Conservation (phyloP, 768 basidiomycete species). For the Rhodotorula paludigena region DNA sequence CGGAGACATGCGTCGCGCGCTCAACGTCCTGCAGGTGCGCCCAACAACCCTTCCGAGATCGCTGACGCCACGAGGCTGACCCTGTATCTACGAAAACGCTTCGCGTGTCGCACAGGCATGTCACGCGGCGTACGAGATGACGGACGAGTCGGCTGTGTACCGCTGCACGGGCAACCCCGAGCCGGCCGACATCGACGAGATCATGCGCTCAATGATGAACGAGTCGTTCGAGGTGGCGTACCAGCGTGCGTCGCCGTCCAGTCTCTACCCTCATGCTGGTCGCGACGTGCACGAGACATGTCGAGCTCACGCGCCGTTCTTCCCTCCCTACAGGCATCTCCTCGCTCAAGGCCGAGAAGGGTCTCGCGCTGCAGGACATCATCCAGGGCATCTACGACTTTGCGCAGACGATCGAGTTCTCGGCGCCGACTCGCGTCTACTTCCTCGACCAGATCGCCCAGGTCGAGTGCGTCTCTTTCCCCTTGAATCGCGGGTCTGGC, state of each 20-base stretch:
- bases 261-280: constrained; percentile 52
- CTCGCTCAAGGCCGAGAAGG: constrained; percentile 80
- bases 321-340: constrained; percentile 63
- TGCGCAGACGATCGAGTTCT: constrained; percentile 75
- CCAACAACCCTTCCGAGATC: background rate
- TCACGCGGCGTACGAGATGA: constrained; percentile 86
- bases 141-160: constrained; percentile 86
- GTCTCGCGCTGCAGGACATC: constrained; percentile 89
- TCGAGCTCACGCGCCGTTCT: background rate
- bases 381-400: constrained; percentile 88
- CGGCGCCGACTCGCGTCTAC: constrained; percentile 79
- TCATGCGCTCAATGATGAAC: constrained; percentile 90
- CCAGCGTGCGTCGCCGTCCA: constrained; percentile 45
- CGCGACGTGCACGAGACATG: background rate
- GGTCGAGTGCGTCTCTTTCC: constrained; percentile 65
- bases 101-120: constrained; percentile 57
- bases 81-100: background rate
- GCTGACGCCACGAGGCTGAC: background rate
- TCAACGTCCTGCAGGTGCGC: constrained; percentile 78
- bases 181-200: constrained; percentile 84
- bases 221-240: constrained; percentile 93
- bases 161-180: constrained; percentile 96
- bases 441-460: constrained; percentile 88
- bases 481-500: too few relatives aligned
- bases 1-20: constrained; percentile 94